Percentiles rank a stretch among this genome's conserved stretches.
Conservation (phyloP, 352 stramenopile genomes). For the Phytophthora brassicae region DNA sequence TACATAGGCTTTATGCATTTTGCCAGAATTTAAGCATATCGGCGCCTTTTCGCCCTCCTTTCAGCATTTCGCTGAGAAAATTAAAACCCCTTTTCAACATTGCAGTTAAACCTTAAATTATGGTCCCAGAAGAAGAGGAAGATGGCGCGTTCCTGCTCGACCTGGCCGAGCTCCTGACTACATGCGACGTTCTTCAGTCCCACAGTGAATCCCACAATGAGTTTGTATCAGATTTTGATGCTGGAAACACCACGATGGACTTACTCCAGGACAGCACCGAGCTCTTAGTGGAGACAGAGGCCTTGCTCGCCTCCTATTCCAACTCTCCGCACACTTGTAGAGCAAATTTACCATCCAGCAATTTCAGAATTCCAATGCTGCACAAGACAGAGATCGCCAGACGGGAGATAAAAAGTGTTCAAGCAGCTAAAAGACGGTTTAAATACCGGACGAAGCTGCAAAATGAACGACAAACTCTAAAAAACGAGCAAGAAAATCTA, state of each 20-base stretch:
- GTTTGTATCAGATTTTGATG: too few species aligned
- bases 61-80: too few species aligned
- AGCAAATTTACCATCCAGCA: not conserved
- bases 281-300: conserved; percentile 14
- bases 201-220: not conserved
- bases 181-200: not conserved
- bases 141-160: conserved; percentile 14
- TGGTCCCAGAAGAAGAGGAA: not conserved
- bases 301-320: conserved; percentile 2
- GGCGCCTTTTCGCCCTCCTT: too few species aligned
- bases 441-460: conserved; percentile 21
- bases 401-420: conserved; percentile 1
- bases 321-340: not conserved
- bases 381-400: too few species aligned
- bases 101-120: too few species aligned
- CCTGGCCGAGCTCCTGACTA: conserved; percentile 7
- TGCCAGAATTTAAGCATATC: too few species aligned
- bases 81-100: too few species aligned
- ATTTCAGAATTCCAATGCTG: too few species aligned
- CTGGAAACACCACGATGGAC: not conserved
- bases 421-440: conserved; percentile 15
- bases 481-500: conserved; percentile 10
- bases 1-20: too few species aligned
- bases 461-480: conserved; percentile 14
- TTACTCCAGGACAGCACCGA: conserved; percentile 1